Evolutionary conservation across 495 filamentous ascomycete genomes (phyloP), one percentile per base, ranked within the genome.

Genomic region (Usnea hakonensis): DNA sequence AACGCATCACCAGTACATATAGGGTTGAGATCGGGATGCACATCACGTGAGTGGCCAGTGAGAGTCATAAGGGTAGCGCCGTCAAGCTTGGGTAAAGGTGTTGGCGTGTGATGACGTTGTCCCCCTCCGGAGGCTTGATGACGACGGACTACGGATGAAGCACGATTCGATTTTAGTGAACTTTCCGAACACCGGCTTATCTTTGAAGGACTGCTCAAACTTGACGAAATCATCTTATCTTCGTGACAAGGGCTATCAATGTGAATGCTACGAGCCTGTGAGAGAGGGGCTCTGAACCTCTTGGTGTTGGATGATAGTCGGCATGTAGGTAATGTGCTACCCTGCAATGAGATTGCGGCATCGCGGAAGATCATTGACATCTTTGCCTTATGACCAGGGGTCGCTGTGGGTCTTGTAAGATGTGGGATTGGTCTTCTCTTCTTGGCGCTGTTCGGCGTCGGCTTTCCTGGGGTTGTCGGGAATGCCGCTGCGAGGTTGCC

Each of bases 331-430:
- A 46, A 36, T 28, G 28, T 28, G 30, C 50, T 52, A 21, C 28
- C n/a, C 17, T 64, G 58, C 35, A 65, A 57, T 43, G 41, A 55
- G 13, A 40, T 55, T 38, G 65, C 58, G 38, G 65, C 62, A 46
- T 65, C 60, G 23, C 58, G 65, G 33, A 67, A 69, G n/a, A 67
- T 58, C 35, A 30, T 58, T n/a, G 65, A 67, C 50, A 67, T 67
- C 53, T 55, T 67, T 26, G 57, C 60, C 16, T 40, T 37, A 53
- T 63, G 62, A 54, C 67, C 52, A 9, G 60, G 59, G 50, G 55
- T 62, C n/a, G 62, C 41, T n/a, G 35, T 43, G 23, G 62, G 38
- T 26, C 67, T 58, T 17, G 58, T 62, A 19, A 69, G 65, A 32
- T 67, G 41, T 32, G 61, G 65, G 37, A 53, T 30, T 30, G 32